phyloP scores from a whole-genome alignment of 73 alveolate genomes.

The Tetrahymena malaccensis region DNA sequence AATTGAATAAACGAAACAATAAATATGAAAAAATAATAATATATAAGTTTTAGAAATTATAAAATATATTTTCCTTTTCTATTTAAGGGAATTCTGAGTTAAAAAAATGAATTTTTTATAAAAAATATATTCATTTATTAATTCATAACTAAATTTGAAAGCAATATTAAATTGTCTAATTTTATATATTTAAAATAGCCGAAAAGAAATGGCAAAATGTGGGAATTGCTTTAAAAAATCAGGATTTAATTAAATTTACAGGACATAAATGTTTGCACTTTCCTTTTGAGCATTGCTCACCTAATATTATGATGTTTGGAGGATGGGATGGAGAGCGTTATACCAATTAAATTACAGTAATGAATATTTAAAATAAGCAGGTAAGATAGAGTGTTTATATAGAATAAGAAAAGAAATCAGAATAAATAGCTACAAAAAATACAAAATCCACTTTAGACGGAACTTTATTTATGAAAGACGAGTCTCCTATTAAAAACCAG shows the following conservation, averaged over 20 bases:
- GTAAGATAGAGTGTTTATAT: neutral
- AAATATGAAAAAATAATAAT: no score
- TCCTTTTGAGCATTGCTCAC: neutral
- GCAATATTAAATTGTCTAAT: no score
- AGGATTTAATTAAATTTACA: neutral
- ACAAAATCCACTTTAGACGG: neutral
- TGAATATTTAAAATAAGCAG: neutral
- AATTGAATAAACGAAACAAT: no score
- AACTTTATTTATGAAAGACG: neutral
- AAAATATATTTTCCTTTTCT: no score
- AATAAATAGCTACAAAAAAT: neutral
- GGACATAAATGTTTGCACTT: neutral
- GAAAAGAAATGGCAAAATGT: neutral
- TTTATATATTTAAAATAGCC: neutral
- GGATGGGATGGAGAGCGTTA: slow-evolving; percentile 3
- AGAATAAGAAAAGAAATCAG: neutral
- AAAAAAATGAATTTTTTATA: no score
- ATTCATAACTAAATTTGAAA: neutral
- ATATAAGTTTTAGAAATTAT: no score
- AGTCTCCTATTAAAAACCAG: neutral
- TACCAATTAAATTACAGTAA: neutral
- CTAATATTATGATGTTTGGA: neutral
- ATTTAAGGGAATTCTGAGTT: no score
- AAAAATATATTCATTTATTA: neutral
- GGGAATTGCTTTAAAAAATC: neutral